These are phyloP conservation scores for Dissophora globulifera DNA, from an alignment of 192 early-diverging fungal genomes.

Conservation along the genomic window DNA sequence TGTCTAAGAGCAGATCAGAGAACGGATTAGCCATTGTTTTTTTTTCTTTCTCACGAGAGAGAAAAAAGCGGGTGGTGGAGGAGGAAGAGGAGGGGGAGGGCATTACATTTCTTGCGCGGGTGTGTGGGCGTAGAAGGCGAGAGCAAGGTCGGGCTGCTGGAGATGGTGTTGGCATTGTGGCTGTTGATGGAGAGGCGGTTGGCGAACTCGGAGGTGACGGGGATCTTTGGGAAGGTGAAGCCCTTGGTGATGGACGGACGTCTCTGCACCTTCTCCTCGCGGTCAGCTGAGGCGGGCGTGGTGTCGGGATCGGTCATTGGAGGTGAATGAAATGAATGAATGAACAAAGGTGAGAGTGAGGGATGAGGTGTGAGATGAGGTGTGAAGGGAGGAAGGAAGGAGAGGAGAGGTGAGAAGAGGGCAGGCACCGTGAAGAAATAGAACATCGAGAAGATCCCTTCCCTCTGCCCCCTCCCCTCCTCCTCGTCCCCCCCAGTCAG, in stretches of 20 bases:
- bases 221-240: conserved; percentile 26
- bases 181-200: too few species aligned
- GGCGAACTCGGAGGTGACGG: too few species aligned
- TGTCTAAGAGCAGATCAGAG: conserved; percentile 40
- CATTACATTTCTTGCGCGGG: conserved; percentile 50
- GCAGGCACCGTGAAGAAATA: too few species aligned
- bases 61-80: background rate
- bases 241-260: conserved; percentile 21
- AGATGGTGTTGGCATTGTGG: background rate
- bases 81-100: background rate
- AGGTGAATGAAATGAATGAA: background rate
- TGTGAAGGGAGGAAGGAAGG: background rate
- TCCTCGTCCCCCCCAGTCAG: too few species aligned
- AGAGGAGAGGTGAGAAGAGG: background rate
- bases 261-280: background rate
- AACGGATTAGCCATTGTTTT: too few species aligned
- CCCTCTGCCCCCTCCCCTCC: too few species aligned
- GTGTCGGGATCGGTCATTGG: too few species aligned
- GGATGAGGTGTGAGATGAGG: background rate
- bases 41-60: background rate
- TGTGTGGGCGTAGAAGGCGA: conserved; percentile 17
- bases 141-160: background rate
- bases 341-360: background rate
- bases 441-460: too few species aligned
- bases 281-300: too few species aligned